Conservation (phyloP, 306 rosid species). For the Quercus alba region DNA sequence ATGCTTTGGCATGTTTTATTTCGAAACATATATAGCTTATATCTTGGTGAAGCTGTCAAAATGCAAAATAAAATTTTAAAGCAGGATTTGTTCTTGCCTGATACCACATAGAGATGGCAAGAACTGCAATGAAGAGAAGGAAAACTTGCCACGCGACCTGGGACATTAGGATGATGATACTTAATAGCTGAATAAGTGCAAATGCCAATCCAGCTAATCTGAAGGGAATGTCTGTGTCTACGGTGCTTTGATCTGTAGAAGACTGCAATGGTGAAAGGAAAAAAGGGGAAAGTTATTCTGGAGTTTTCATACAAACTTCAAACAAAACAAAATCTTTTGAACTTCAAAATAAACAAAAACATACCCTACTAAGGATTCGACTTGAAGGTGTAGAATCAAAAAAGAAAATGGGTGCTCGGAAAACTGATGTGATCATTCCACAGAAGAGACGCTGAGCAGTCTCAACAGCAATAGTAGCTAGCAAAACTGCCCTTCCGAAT, state of each 20-base stretch:
- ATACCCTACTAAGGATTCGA: constrained; percentile 76
- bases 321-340: background rate
- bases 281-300: background rate
- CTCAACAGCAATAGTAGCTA: constrained; percentile 69
- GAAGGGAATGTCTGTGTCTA: constrained; percentile 79
- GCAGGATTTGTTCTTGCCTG: constrained; percentile 39
- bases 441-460: constrained; percentile 74
- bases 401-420: constrained; percentile 79
- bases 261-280: constrained; percentile 44
- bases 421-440: constrained; percentile 72
- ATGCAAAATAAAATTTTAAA: background rate
- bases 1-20: background rate
- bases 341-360: constrained; percentile 22
- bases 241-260: constrained; percentile 85
- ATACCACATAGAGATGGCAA: constrained; percentile 74
- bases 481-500: constrained; percentile 74
- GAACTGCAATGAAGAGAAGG: constrained; percentile 53
- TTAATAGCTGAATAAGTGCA: constrained; percentile 76
- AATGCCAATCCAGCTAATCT: constrained; percentile 86
- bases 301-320: background rate
- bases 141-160: constrained; percentile 81
- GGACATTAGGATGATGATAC: constrained; percentile 73
- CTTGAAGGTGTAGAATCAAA: constrained; percentile 88
- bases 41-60: background rate
- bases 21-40: background rate